Evolutionary conservation across 1,284 basidiomycete species (phyloP).

Genomic region (Sporisorium graminicola): DNA sequence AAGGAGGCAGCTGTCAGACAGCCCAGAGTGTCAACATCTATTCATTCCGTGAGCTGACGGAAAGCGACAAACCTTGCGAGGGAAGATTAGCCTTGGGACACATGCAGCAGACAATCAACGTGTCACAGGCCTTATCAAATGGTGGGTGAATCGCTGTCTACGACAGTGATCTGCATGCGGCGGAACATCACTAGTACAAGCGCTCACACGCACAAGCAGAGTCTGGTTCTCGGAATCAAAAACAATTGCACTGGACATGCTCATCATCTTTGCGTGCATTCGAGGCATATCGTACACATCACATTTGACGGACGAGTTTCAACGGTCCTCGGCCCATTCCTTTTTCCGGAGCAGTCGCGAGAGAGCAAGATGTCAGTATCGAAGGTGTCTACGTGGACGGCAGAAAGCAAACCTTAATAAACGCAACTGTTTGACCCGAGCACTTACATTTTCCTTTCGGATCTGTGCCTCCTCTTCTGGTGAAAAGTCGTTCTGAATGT

Average conservation of each 20-base stretch:
- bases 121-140: constrained; percentile 1
- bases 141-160: background rate
- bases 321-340: constrained; percentile 69
- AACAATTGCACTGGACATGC: background rate
- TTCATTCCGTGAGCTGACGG: constrained; percentile 16
- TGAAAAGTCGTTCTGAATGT: constrained; percentile 84
- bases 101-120: background rate
- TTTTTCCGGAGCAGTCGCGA: constrained; percentile 14
- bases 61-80: background rate
- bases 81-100: background rate
- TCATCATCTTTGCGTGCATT: constrained; percentile 7
- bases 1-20: background rate
- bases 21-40: constrained; percentile 28
- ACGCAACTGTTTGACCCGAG: background rate
- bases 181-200: background rate
- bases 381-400: no score
- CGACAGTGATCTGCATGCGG: background rate
- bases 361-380: constrained; percentile 1
- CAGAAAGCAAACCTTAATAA: background rate
- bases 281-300: constrained; percentile 6
- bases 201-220: background rate
- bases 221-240: background rate
- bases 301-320: constrained; percentile 1
- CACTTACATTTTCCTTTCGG: constrained; percentile 91
- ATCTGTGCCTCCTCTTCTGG: constrained; percentile 99